phyloP scores from a whole-genome alignment of 2,329 filamentous ascomycete genomes.

The Diplodia scrobiculata region DNA sequence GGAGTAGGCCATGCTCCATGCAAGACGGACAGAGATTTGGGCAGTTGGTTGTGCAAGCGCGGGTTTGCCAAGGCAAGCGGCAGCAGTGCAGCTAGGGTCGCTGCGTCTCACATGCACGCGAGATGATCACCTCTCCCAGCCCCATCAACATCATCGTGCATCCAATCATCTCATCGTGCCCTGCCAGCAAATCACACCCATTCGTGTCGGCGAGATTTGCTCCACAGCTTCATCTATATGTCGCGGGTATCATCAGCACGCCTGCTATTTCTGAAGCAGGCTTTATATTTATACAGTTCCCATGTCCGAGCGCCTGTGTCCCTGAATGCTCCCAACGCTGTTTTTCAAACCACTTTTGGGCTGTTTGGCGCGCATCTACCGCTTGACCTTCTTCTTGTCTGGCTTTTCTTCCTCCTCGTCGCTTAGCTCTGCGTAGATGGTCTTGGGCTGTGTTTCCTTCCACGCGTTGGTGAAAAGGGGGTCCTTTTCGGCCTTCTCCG shows the following conservation, averaged over 20 bases:
- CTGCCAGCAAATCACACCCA: neutral
- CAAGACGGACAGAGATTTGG: neutral
- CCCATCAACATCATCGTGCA: conserved; percentile 11
- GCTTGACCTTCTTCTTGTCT: conserved; percentile 60
- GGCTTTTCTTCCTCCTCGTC: conserved; percentile 67
- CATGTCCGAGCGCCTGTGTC: conserved; percentile 5
- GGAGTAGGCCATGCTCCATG: conserved; percentile 13
- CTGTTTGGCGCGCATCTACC: conserved; percentile 22
- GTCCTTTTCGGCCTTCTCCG: conserved; percentile 87
- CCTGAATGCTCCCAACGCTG: neutral
- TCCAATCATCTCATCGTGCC: conserved; percentile 5
- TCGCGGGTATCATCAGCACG: conserved; percentile 17
- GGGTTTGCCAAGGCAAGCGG: conserved; percentile 6
- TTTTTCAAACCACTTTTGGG: neutral
- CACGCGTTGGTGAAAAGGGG: conserved; percentile 94
- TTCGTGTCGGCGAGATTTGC: conserved; percentile 19
- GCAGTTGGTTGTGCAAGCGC: neutral
- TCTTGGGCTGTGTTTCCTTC: conserved; percentile 87
- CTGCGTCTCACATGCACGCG: conserved; percentile 21
- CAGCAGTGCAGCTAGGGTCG: neutral
- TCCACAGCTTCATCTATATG: conserved; percentile 16
- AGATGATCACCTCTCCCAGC: conserved; percentile 4
- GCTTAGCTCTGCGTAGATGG: conserved; percentile 86
- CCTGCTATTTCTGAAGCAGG: neutral
- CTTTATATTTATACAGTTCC: neutral